Conservation (phyloP, 164 flowering plant species). For the Chloranthus sessilifolius region DNA sequence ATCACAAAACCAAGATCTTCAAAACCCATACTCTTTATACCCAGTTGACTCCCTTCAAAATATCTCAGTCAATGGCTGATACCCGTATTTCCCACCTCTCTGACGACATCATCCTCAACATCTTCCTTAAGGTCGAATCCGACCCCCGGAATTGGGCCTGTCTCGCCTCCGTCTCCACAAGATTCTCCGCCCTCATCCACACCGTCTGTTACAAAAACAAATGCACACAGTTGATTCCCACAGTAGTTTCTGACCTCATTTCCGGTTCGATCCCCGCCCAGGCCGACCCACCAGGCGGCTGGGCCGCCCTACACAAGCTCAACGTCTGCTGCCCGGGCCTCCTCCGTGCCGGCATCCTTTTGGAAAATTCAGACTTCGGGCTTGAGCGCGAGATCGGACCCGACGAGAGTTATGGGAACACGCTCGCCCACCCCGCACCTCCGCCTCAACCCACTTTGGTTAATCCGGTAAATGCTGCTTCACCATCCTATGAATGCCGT, state of each 20-base stretch:
- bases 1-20: too few relatives aligned
- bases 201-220: conserved; percentile 51
- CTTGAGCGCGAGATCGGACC: conserved; percentile 88
- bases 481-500: conserved; percentile 21
- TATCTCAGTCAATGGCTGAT: background rate
- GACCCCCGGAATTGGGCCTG: conserved; percentile 82
- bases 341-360: conserved; percentile 71
- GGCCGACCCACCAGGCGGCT: conserved; percentile 46
- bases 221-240: conserved; percentile 54
- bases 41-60: too few relatives aligned
- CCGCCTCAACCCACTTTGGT: background rate
- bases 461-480: background rate
- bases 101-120: conserved; percentile 70
- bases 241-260: conserved; percentile 62
- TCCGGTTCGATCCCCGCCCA: conserved; percentile 6
- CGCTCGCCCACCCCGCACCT: background rate
- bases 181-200: conserved; percentile 52
- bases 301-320: conserved; percentile 79
- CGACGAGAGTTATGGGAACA: conserved; percentile 29
- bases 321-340: conserved; percentile 93
- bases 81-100: conserved; percentile 31
- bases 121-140: conserved; percentile 66
- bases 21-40: too few relatives aligned
- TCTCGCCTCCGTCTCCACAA: conserved; percentile 74
- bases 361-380: conserved; percentile 87